Evolutionary conservation across 192 early-diverging fungal genomes (phyloP), one percentile per base, ranked within the genome.

Genomic region (Linnemannia schmuckeri): DNA sequence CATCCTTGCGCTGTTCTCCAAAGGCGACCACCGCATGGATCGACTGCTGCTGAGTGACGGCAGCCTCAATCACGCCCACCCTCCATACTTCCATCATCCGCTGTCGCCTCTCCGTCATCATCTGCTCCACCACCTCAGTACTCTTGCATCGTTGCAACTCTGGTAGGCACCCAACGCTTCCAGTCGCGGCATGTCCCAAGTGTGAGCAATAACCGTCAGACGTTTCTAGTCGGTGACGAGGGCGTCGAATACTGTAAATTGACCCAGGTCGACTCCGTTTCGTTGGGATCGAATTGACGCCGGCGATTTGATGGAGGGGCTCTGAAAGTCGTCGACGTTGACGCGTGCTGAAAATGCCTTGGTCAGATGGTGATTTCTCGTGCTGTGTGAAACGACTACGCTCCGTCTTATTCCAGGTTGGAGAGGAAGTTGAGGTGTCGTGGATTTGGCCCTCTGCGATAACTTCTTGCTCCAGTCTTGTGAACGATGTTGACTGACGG

Each of bases 81-180:
- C 89, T 73, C 89, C 89, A 90, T 0, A 82, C 81, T 57, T 90
- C 89, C 89, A 90, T 83, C 75, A 82, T 86, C 6, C 70, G 80
- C 24, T 90, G 81, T 35, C 89, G 83, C 57, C 83, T 74, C 37
- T 87, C 88, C 1, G 75, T 52, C 40, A 87, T 75, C 46, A 78
- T 78, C 38, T 81, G 85, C 57, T 87, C 85, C 38, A 81, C 76
- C 38, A 78, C 9, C 54, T 87, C 85, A n/a, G 80, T 72, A 42
- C 80, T 87, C 76, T 81, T 81, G 79, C 73, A 87, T 47, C 80
- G 47, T 30, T 81, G 85, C 24, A 81, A n/a, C 22, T 87, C 85
- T 3, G 83, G 70, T 30, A 81, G 55, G 24, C 63, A 49, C 1
- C 72, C 80, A 8, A 73, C 22, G 70, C 85, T 81, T 8, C 70